Evolutionary conservation across 1,284 basidiomycete genomes (phyloP), one percentile per base, ranked within the genome.

Genomic region (Inonotus hispidus): DNA sequence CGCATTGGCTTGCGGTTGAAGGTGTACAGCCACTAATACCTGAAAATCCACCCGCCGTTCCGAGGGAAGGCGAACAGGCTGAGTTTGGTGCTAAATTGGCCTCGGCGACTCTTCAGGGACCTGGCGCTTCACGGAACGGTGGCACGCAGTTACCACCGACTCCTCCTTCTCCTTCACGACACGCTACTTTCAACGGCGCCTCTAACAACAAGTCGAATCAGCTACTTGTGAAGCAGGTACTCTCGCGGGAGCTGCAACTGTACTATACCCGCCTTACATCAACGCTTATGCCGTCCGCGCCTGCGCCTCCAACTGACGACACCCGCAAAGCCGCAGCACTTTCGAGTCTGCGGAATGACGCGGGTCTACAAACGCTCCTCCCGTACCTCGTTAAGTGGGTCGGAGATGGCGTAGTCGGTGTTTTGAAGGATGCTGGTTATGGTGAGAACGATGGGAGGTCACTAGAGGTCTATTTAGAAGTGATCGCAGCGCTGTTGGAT

Each of bases 1-100:
- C 95, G 3, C 96, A 99, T 72, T 99, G 96, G 97, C 81, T 99
- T 23, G 95, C 96, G 0, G 93, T 99, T 25, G 96, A 99, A 71
- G 96, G 97, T 39, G 92, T 99, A 2, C 96, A 99, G 71, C 96
- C 97, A 0, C 84, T 95, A 16, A 92, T 98, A 46, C 93, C 95
- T 5, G 95, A 99, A 73, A 99, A 99, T 70, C 97, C 97, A 0
- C 90, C 93, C 2, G 85, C 88, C 1, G 79, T 90, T 50, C 85
- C 87, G 0, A 75, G 81, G 64, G 41, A 43, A 16, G 8, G 50
- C 50, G 50, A 52, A 2, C 87, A 89, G 43, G 79, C 79, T 37
- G 75, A 77, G 16, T 69, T 72, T 7, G 55, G 55, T 32, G 53
- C 56, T 10, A 66, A 58, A 32, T 35, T 58, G 67, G 59, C 69